Evolutionary conservation across 305 asterid species (phyloP).

Genomic region (Fraxinus albicans): DNA sequence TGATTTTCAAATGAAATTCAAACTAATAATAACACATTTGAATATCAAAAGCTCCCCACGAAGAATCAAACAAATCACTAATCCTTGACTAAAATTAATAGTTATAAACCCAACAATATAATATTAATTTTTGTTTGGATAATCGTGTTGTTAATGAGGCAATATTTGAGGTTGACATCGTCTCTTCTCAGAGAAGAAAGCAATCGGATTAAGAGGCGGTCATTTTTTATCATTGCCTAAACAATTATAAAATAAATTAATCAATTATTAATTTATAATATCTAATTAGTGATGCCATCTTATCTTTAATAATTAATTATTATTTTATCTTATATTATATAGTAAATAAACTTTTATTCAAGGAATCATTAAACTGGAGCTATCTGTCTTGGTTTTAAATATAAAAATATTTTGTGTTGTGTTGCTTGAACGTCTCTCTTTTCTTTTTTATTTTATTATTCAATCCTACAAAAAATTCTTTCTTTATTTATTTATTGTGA

Average conservation of each 20-base stretch:
- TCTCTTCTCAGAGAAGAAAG: background rate
- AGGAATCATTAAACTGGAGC: background rate
- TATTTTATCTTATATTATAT: background rate
- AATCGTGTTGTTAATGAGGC: background rate
- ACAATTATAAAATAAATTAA: slow-evolving; percentile 12
- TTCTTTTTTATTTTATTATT: background rate
- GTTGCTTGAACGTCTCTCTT: background rate
- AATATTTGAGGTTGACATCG: background rate
- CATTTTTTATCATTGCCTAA: slow-evolving; percentile 11
- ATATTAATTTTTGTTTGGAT: background rate
- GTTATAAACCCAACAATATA: background rate
- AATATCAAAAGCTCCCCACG: too few species aligned
- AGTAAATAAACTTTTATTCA: background rate
- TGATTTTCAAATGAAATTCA: too few species aligned
- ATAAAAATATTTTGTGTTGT: background rate
- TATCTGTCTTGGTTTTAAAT: background rate
- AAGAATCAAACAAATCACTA: background rate
- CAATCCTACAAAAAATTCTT: background rate
- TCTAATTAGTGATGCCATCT: background rate
- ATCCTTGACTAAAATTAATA: background rate
- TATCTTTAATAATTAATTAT: background rate
- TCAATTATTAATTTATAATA: background rate
- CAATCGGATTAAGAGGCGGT: slow-evolving; percentile 30
- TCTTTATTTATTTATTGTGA: background rate
- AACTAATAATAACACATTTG: too few species aligned